phyloP scores from a whole-genome alignment of 257 asterid genomes.

The Misopates orontium region DNA sequence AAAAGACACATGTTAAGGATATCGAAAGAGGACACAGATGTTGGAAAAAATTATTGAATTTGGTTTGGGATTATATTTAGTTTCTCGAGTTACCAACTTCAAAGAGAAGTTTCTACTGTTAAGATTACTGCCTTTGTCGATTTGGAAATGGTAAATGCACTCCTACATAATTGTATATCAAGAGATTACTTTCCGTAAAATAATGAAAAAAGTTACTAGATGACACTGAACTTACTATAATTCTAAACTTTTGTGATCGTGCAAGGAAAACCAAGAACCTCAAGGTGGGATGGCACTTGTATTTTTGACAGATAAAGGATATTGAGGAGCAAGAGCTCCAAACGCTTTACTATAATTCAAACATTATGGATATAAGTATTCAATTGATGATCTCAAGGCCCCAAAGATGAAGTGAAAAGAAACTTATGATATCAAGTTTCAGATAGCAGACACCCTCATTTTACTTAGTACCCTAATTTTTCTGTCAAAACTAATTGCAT shows the following conservation, averaged over 20 bases:
- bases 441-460: not conserved
- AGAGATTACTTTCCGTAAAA: not conserved
- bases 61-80: not conserved
- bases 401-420: not conserved
- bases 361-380: not conserved
- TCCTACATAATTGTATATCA: not conserved
- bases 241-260: not conserved
- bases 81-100: too few species aligned
- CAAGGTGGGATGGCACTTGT: not conserved
- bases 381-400: not conserved
- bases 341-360: not conserved
- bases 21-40: not conserved
- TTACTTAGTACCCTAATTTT: not conserved
- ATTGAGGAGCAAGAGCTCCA: not conserved
- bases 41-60: not conserved
- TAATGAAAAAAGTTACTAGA: not conserved
- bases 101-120: too few species aligned
- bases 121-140: too few species aligned
- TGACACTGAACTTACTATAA: not conserved
- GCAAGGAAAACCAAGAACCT: not conserved
- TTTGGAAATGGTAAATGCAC: not conserved
- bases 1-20: constrained; percentile 14
- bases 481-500: not conserved
- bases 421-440: not conserved
- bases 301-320: not conserved